Conservation (phyloP, 2,329 filamentous ascomycete species). For the Trichoderma sp. region DNA sequence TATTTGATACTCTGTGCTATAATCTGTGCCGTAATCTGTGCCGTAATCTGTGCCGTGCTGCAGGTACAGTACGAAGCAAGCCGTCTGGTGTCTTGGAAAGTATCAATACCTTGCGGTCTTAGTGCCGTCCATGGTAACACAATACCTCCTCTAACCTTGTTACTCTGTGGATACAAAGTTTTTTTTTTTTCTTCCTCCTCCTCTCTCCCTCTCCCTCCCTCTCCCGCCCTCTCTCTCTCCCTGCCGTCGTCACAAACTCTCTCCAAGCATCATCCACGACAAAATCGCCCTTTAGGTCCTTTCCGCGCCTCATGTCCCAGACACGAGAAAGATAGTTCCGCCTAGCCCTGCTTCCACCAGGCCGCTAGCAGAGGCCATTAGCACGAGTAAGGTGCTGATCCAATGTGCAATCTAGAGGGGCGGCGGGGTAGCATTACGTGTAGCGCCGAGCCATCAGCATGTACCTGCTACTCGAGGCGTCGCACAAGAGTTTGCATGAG, state of each 20-base stretch:
- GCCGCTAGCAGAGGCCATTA: slow-evolving; percentile 9
- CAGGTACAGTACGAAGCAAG: background rate
- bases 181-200: background rate
- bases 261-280: background rate
- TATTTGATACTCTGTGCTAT: background rate
- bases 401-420: slow-evolving; percentile 18
- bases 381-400: slow-evolving; percentile 15
- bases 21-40: no score
- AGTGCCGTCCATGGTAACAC: no score
- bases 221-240: no score
- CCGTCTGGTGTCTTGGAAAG: no score
- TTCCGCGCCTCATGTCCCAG: background rate
- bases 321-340: slow-evolving; percentile 12
- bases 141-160: background rate
- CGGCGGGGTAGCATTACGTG: slow-evolving; percentile 14
- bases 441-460: slow-evolving; percentile 7
- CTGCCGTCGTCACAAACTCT: background rate
- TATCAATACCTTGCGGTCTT: background rate
- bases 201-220: no score
- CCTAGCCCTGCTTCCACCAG: slow-evolving; percentile 6
- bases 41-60: no score
- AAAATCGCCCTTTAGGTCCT: background rate
- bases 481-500: background rate
- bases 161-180: background rate
- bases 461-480: slow-evolving; percentile 12